Conservation (phyloP, 768 basidiomycete genomes). For the Pholiota conissans region DNA sequence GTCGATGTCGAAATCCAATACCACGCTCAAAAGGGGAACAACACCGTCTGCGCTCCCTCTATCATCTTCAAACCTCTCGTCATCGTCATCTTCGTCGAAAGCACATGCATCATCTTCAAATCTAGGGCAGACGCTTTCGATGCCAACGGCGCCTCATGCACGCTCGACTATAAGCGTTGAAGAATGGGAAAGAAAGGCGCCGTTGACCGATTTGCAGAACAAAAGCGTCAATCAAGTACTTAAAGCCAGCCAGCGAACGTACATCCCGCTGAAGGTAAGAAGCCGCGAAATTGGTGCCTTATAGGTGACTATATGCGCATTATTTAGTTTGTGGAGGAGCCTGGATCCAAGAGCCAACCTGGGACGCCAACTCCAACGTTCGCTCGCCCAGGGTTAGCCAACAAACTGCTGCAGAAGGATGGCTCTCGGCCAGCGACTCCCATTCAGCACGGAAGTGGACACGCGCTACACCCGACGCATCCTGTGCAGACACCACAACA, state of each 20-base stretch:
- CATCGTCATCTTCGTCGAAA: not conserved
- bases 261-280: constrained; percentile 75
- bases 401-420: constrained; percentile 18
- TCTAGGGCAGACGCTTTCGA: not conserved
- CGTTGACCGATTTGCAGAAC: constrained; percentile 67
- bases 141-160: constrained; percentile 4
- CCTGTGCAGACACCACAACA: constrained; percentile 91
- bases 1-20: no score
- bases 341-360: not conserved
- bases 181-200: constrained; percentile 89
- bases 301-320: constrained; percentile 3
- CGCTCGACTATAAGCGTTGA: constrained; percentile 60
- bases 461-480: constrained; percentile 61
- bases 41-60: not conserved
- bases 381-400: constrained; percentile 8
- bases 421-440: constrained; percentile 45
- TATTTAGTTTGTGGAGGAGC: constrained; percentile 18
- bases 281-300: not conserved
- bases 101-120: not conserved
- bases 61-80: not conserved
- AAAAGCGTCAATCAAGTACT: constrained; percentile 67
- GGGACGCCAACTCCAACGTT: constrained; percentile 14
- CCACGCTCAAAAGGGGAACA: not conserved
- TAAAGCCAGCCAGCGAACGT: constrained; percentile 54
- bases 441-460: not conserved